Evolutionary conservation across 768 basidiomycete species (phyloP).

Genomic region (Xerocomellus amylosporus): DNA sequence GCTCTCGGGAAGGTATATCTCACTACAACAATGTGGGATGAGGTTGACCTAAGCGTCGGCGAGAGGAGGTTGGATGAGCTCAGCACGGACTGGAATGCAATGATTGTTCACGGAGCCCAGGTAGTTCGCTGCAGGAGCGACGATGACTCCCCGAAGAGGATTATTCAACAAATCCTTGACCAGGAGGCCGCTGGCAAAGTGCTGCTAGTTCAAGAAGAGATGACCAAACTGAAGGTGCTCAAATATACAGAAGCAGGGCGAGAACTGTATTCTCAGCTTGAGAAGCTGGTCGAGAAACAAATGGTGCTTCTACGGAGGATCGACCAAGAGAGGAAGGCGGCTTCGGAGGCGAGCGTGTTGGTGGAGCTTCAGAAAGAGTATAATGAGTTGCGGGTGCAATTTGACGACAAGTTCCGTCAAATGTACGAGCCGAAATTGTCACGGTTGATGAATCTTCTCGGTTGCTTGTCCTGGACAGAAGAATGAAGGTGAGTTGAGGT

Average conservation of each 20-base stretch:
- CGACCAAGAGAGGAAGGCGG: constrained; percentile 2
- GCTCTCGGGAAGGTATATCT: constrained; percentile 34
- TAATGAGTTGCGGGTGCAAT: neutral
- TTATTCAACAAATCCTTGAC: constrained; percentile 6
- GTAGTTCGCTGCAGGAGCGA: constrained; percentile 6
- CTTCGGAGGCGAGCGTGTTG: neutral
- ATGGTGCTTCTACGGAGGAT: constrained; percentile 4
- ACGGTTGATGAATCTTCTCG: neutral
- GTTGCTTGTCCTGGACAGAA: neutral
- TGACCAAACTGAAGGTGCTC: constrained; percentile 2
- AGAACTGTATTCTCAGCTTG: constrained; percentile 6
- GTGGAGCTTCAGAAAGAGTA: constrained; percentile 11
- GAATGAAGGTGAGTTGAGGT: neutral
- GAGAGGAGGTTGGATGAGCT: constrained; percentile 14
- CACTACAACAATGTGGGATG: constrained; percentile 41
- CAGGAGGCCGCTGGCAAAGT: neutral
- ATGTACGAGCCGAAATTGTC: constrained; percentile 12
- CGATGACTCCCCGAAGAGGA: constrained; percentile 2
- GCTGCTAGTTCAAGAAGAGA: constrained; percentile 8
- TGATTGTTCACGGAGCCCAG: constrained; percentile 12
- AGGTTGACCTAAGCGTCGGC: constrained; percentile 21
- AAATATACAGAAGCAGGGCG: constrained; percentile 10
- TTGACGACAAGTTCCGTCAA: constrained; percentile 9
- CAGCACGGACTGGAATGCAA: neutral
- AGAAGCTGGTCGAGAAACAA: constrained; percentile 8